Evolutionary conservation across 2,329 filamentous ascomycete genomes (phyloP).

Genomic region (Pezicula rhizophila): DNA sequence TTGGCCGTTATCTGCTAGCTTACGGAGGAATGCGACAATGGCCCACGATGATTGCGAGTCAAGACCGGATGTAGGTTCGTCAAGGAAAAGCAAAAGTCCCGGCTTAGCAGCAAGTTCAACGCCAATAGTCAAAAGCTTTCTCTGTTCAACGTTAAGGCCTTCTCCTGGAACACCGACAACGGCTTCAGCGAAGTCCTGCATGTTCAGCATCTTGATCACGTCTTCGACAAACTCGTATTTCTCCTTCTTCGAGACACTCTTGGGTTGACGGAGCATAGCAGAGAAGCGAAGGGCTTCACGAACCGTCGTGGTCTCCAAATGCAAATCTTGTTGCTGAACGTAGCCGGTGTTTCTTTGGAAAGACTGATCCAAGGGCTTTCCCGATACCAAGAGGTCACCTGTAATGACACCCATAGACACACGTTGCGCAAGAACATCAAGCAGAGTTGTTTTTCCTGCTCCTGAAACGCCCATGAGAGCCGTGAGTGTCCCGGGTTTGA

Average conservation of each 20-base stretch:
- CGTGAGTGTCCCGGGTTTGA: conserved; percentile 65
- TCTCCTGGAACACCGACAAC: conserved; percentile 88
- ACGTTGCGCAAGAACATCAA: conserved; percentile 75
- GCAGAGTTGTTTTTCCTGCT: conserved; percentile 82
- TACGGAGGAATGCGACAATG: conserved; percentile 81
- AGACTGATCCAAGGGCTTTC: conserved; percentile 39
- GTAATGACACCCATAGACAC: conserved; percentile 85
- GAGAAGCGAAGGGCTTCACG: conserved; percentile 80
- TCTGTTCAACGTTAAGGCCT: conserved; percentile 68
- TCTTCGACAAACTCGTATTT: conserved; percentile 87
- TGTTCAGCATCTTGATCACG: conserved; percentile 84
- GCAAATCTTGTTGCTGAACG: conserved; percentile 89
- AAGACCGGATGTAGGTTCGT: conserved; percentile 91
- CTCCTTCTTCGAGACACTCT: conserved; percentile 62
- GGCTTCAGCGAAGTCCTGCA: conserved; percentile 87
- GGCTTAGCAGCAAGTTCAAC: conserved; percentile 95
- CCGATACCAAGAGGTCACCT: conserved; percentile 61
- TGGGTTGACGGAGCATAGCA: conserved; percentile 79
- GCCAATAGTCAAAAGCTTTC: conserved; percentile 81
- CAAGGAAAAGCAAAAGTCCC: conserved; percentile 81
- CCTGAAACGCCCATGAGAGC: conserved; percentile 60
- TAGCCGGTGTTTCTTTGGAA: conserved; percentile 94
- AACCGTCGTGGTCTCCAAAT: conserved; percentile 78
- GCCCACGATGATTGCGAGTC: conserved; percentile 94
- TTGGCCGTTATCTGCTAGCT: conserved; percentile 81